phyloP scores from a whole-genome alignment of 1,139 yeast species.

The Scheffersomyces insectosa region DNA sequence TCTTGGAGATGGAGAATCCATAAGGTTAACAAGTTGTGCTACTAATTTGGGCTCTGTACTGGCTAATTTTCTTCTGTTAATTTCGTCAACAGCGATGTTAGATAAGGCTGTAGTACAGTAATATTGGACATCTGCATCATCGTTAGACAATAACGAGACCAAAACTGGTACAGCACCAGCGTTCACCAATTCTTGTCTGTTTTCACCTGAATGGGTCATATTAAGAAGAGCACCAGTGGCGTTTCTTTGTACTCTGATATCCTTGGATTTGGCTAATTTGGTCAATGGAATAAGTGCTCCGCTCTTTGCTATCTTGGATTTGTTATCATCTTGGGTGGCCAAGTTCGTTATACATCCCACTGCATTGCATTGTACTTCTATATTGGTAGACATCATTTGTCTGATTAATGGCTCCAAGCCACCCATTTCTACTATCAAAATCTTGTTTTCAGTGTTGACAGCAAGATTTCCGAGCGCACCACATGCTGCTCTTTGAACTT shows the following conservation, averaged over 20 bases:
- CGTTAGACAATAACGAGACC: constrained; percentile 81
- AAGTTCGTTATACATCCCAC: constrained; percentile 97
- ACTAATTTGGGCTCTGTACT: constrained; percentile 95
- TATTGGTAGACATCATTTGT: constrained; percentile 96
- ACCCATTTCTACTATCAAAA: constrained; percentile 95
- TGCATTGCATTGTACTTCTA: constrained; percentile 98
- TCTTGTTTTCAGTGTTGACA: constrained; percentile 91
- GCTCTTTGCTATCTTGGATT: constrained; percentile 90
- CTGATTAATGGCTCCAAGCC: constrained; percentile 94
- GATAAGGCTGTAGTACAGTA: constrained; percentile 97
- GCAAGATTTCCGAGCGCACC: constrained; percentile 98
- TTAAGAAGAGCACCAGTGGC: constrained; percentile 97
- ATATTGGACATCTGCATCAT: constrained; percentile 96
- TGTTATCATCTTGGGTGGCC: constrained; percentile 98
- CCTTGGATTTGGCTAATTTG: constrained; percentile 89
- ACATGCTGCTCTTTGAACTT: constrained; percentile 97
- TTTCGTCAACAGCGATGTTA: constrained; percentile 94
- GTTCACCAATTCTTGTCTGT: constrained; percentile 92
- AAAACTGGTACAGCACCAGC: constrained; percentile 98
- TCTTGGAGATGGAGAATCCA: constrained; percentile 91
- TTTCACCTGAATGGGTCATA: constrained; percentile 97
- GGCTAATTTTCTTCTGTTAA: constrained; percentile 82
- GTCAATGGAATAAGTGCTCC: constrained; percentile 97
- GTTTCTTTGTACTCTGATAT: constrained; percentile 93
- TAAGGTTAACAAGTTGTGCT: constrained; percentile 78